These are phyloP conservation scores for Glonium stellatum DNA, from an alignment of 495 filamentous ascomycete species.

Conservation along the genomic window DNA sequence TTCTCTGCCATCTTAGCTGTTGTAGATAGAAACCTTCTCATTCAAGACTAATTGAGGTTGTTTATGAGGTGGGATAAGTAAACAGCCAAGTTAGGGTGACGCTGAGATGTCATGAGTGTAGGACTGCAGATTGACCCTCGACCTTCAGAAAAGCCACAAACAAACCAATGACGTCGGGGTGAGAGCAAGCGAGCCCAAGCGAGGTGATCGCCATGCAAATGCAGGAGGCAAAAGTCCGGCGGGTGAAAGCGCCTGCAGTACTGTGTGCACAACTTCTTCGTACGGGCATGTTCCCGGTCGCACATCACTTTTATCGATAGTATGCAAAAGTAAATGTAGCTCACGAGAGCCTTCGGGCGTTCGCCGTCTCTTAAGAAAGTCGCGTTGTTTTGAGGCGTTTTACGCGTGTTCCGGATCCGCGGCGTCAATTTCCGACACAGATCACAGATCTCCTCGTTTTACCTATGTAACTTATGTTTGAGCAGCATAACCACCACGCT, in stretches of 20 bases:
- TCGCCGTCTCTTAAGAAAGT: not conserved
- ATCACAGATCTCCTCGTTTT: too few species aligned
- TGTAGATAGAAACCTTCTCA: not conserved
- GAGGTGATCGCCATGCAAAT: too few species aligned
- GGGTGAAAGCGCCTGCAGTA: too few species aligned
- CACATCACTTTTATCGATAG: not conserved
- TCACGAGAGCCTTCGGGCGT: not conserved
- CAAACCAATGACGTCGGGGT: too few species aligned
- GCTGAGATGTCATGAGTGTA: too few species aligned
- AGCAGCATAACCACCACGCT: not conserved
- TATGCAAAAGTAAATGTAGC: not conserved
- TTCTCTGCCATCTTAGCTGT: conserved; percentile 21
- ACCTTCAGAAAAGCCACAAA: too few species aligned
- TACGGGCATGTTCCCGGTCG: too few species aligned
- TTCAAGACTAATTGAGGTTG: not conserved
- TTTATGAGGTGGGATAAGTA: not conserved
- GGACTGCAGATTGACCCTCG: too few species aligned
- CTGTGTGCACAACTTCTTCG: too few species aligned
- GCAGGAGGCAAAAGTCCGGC: too few species aligned
- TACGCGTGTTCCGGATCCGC: not conserved
- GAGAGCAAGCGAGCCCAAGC: too few species aligned
- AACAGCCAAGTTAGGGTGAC: not conserved
- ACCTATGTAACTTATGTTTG: not conserved
- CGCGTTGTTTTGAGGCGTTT: not conserved
- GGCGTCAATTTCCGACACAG: not conserved